Evolutionary conservation across 164 flowering plant genomes (phyloP), one percentile per base, ranked within the genome.

Genomic region (Vitis cinerea): DNA sequence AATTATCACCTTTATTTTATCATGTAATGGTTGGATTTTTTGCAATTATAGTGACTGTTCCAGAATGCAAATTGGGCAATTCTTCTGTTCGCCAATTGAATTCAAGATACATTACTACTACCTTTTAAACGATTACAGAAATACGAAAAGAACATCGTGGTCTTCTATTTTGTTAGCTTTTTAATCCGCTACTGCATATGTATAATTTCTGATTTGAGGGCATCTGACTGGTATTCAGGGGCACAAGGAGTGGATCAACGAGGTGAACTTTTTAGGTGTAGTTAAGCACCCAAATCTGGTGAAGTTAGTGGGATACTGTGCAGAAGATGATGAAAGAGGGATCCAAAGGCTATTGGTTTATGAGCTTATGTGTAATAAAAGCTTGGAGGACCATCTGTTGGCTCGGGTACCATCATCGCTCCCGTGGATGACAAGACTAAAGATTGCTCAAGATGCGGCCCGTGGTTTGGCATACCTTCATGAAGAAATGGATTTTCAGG

Each of bases 401-500:
- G 71, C 76, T 66, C 85, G 88, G 27, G 67, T 74, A 5, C 81
- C 83, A 1, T 74, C 87, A 11, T 83, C 88, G 59, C 86, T 94
- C 8, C 72, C 94, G 12, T 94, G 98, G 98, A 68, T 71, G 55
- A 63, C 78, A 61, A 84, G 98, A 68, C 71, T 94, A 57, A 87
- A 61, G 76, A 88, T 94, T 74, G 96, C 89, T 63, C 92, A 78
- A 71, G 98, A 89, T 84, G 91, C 98, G 16, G 98, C 98, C 10
- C 89, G 93, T 64, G 97, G 98, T 44, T 83, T 94, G 74, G 93
- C 98, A 14, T 90, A 90, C 70, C 83, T 94, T 50, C 98, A 94
- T 56, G 98, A 94, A 76, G 97, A 90, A 84, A 92, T 94, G 97
- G 97, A 92, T 77, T 92, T 92, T 86, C 98, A 94, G 98, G 98